Base-by-base conservation (phyloP, 192 early-diverging fungal genomes). In the Backusella circina region DNA sequence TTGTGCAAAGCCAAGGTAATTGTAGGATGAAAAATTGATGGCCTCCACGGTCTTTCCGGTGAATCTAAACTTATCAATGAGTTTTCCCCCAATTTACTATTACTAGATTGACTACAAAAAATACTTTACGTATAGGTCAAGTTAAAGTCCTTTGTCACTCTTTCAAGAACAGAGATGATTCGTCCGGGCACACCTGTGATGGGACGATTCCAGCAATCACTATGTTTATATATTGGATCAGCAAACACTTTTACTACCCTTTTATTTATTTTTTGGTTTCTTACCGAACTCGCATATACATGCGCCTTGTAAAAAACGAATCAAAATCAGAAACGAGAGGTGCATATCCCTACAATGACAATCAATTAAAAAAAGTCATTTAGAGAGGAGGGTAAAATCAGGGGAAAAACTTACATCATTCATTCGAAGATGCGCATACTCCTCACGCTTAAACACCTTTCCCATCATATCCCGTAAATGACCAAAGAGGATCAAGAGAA, bases 1-100 rank as follows among this genome's bases (percentile, higher is more conserved):
- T 84, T 96, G 93, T 47, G 93, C 95, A 86, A 97, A 97, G 12
- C 95, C 95, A 71, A 97, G 88, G 78, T 97, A 97, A 79, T 97
- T 97, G 86, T 97, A 97, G 15, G 94, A 96, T 2, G 94, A 91
- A 82, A 97, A 84, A 79, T 97, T 97, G 37, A 97, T 86, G 31
- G 86, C 86, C 67, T 93, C 89, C 41, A 77, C 85, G 57, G 86
- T 86, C 47, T 81, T 88, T 32, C 95, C 95, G 23, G 93, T 94
- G 38, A 95, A 85, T 50, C 81, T 80, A 47, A n/a, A 47, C 5
- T 35, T 2, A 35, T 35, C 33, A 3, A 3, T 3, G 33, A 2
- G 2, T 35, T 3, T 35, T 23, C 41, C 36, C 44, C 26, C 41
- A 61, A 12, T 21, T 13, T 36, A 28, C 7, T 18, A 30, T 8